These are phyloP conservation scores for Linum lewisii DNA, from an alignment of 345 rosid genomes.

Conservation along the genomic window DNA sequence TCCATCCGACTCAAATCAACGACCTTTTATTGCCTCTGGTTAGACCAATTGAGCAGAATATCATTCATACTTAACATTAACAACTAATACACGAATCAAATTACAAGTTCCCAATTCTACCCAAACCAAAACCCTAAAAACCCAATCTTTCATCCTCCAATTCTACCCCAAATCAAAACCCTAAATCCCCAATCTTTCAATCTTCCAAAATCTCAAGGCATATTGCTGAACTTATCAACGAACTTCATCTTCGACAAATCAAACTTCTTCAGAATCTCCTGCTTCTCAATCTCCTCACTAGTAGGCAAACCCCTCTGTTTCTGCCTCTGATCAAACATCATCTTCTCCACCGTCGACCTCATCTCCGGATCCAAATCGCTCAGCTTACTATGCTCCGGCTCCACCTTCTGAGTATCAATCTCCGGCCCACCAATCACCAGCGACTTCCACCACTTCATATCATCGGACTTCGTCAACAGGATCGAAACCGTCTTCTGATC, in stretches of 20 bases:
- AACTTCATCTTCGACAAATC: conserved; percentile 6
- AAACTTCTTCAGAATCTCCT: conserved; percentile 16
- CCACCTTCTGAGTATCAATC: conserved; percentile 21
- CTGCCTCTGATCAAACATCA: conserved; percentile 27
- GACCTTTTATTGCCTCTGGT: too few species aligned
- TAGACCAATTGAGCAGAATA: too few species aligned
- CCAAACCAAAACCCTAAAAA: too few species aligned
- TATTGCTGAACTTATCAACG: not conserved
- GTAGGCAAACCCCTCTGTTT: conserved; percentile 21
- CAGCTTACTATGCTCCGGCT: conserved; percentile 20
- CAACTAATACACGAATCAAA: too few species aligned
- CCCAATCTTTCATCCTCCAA: too few species aligned
- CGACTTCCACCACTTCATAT: conserved; percentile 21
- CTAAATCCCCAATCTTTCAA: too few species aligned
- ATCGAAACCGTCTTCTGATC: conserved; percentile 19
- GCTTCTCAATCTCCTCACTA: conserved; percentile 17
- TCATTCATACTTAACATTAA: too few species aligned
- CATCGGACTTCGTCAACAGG: conserved; percentile 18
- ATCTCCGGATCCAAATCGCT: conserved; percentile 20
- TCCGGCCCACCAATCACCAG: conserved; percentile 21
- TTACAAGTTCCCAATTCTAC: too few species aligned
- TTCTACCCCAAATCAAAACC: too few species aligned
- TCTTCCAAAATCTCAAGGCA: not conserved
- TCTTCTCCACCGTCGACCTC: conserved; percentile 20
- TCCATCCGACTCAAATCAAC: too few species aligned